A percentile compares a stretch with the other conserved stretches of the same genome.
phyloP scores from a whole-genome alignment of 495 filamentous ascomycete species.

The Neurospora terricola region DNA sequence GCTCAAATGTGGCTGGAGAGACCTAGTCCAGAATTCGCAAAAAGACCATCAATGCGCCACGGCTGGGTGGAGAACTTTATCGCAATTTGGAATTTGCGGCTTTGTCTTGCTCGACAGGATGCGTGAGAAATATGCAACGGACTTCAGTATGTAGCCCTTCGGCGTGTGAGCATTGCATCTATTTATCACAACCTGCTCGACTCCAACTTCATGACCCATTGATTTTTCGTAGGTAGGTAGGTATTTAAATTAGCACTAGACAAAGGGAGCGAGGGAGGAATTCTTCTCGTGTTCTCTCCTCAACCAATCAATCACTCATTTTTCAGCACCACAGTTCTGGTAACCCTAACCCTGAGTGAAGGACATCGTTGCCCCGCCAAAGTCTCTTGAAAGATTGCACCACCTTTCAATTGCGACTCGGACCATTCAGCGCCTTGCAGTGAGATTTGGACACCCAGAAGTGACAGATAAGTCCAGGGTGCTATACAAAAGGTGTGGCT shows the following conservation, averaged over 20 bases:
- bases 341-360: background rate
- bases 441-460: background rate
- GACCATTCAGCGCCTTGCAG: background rate
- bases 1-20: background rate
- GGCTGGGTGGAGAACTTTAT: background rate
- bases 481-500: background rate
- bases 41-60: background rate
- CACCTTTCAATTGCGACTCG: background rate
- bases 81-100: background rate
- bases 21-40: background rate
- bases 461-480: background rate
- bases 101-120: background rate
- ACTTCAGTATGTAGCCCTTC: no score
- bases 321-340: background rate
- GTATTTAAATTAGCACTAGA: background rate
- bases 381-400: background rate
- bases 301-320: background rate
- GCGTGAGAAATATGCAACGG: background rate
- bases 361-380: background rate
- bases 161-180: no score
- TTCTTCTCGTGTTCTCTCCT: background rate
- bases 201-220: background rate
- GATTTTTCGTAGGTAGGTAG: no score
- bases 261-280: background rate
- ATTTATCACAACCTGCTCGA: background rate